Conservation (phyloP, 192 early-diverging fungal species). For the Coemansia sp. region DNA sequence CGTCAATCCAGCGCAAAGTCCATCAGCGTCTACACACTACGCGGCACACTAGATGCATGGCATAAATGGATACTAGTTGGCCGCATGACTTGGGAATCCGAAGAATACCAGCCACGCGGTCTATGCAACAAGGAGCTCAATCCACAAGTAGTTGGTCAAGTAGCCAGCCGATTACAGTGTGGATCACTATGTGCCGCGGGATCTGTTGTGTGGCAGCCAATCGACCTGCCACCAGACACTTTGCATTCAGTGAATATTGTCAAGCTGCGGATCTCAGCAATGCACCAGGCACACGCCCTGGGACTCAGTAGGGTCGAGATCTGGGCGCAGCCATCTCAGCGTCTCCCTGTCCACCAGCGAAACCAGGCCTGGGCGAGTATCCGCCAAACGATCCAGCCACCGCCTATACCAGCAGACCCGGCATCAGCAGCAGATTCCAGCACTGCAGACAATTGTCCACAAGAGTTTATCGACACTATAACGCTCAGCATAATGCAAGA, state of each 20-base stretch:
- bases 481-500: conserved; percentile 31
- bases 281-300: conserved; percentile 20
- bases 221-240: background rate
- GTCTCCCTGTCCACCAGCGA: conserved; percentile 12
- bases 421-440: background rate
- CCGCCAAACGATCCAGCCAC: background rate
- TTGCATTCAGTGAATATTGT: conserved; percentile 15
- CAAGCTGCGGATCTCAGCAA: conserved; percentile 16
- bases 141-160: conserved; percentile 1
- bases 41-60: background rate
- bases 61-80: conserved; percentile 12
- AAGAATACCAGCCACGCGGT: background rate
- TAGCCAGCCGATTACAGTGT: background rate
- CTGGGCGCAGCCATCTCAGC: conserved; percentile 35
- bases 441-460: conserved; percentile 7
- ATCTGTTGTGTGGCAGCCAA: conserved; percentile 7
- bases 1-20: conserved; percentile 9
- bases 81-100: conserved; percentile 2
- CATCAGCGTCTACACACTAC: background rate
- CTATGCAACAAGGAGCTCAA: conserved; percentile 20
- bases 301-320: conserved; percentile 27
- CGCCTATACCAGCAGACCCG: background rate
- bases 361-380: conserved; percentile 4
- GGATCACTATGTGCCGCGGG: background rate
- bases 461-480: conserved; percentile 33